These are phyloP conservation scores for Nakataea oryzae DNA, from an alignment of 2,329 filamentous ascomycete species.

Conservation along the genomic window DNA sequence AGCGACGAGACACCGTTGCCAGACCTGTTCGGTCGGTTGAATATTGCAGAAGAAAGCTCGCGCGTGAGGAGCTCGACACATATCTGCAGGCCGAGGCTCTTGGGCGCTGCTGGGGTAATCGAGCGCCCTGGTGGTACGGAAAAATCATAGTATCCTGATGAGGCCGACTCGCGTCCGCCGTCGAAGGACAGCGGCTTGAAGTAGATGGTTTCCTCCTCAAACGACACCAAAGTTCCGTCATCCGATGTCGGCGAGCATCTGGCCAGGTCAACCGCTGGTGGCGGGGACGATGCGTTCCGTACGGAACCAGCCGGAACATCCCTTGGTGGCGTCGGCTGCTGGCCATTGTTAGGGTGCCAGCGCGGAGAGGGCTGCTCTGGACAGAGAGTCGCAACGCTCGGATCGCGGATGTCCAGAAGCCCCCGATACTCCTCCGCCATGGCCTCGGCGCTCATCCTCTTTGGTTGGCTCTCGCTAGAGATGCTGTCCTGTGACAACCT, in stretches of 20 bases:
- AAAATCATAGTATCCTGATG: neutral
- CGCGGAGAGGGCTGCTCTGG: constrained; percentile 14
- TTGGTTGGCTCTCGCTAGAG: constrained; percentile 1
- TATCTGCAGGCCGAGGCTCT: constrained; percentile 35
- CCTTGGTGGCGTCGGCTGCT: neutral
- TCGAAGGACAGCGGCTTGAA: constrained; percentile 32
- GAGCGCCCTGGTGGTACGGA: neutral
- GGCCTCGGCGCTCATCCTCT: constrained; percentile 29
- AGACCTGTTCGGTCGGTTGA: constrained; percentile 2
- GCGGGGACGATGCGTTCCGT: neutral
- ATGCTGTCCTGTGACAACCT: constrained; percentile 2
- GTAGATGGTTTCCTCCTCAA: constrained; percentile 35
- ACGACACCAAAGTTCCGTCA: constrained; percentile 33
- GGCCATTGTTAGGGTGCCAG: neutral
- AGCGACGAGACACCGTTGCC: constrained; percentile 28
- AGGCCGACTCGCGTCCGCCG: neutral
- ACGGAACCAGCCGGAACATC: constrained; percentile 3
- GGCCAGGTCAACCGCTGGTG: neutral
- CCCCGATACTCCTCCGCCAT: constrained; percentile 41
- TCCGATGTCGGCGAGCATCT: constrained; percentile 26
- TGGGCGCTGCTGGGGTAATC: constrained; percentile 10
- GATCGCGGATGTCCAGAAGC: constrained; percentile 29
- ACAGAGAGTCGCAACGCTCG: constrained; percentile 18
- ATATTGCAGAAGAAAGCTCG: constrained; percentile 34
- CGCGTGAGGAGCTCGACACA: constrained; percentile 38